Base-by-base conservation (phyloP, 305 asterid genomes). In the Rubia tinctorum region DNA sequence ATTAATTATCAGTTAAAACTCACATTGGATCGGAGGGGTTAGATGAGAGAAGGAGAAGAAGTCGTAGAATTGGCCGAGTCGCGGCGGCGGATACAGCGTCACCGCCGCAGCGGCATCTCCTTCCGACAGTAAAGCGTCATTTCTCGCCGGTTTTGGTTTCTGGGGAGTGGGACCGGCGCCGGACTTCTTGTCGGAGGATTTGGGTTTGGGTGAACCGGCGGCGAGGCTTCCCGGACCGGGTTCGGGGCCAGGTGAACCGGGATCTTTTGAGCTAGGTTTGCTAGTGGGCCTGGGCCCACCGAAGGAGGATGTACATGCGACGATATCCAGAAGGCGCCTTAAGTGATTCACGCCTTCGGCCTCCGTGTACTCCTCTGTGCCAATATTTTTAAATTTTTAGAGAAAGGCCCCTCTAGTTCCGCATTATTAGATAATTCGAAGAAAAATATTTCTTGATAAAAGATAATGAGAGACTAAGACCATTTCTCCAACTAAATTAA, bases 41-140 rank as follows among this genome's bases (percentile, higher is more conserved):
- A 92, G 96, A 84, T 95, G 97, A 56, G 98, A 89, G 66, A 95
- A 96, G 37, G 99, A 95, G 68, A 95, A 95, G 87, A 95, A 95
- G 77, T 95, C 97, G 81, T 95, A 95, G 83, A 95, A 95, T 88
- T 89, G 89, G 72, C 96, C 96, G 65, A 95, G 80, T 83, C 87
- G 83, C 30, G 92, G 88, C 49, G 96, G 86, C 7, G 91, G 79
- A 70, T 70, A 80, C n/a, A 53, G 60, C 73, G 86, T 83, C 83
- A 49, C 44, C 71, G 37, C 80, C 56, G 66, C 76, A 56, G 14
- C 49, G 87, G 68, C 85, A 77, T 83, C 86, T 90, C 83, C 77
- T 80, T 68, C 73, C 68, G 91, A 85, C 96, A 27, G 81, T 73
- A 80, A 71, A 40, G 78, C 39, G 8, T 85, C 90, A 79, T 80